Evolutionary conservation across 2,329 filamentous ascomycete genomes (phyloP).

Genomic region (Fusarium nisikadoi): DNA sequence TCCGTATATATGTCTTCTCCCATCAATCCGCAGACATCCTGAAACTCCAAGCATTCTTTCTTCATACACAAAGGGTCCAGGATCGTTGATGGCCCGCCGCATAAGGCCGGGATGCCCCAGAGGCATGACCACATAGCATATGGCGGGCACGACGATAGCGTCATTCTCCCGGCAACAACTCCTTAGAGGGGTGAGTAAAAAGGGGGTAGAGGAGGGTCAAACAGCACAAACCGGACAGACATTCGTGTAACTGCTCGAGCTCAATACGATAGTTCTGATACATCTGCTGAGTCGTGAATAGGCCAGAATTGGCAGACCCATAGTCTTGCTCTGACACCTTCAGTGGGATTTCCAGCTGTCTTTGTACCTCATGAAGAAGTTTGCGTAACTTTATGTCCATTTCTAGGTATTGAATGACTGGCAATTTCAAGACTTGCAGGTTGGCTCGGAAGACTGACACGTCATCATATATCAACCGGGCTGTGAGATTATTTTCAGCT

Average conservation of each 20-base stretch:
- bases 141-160: neutral
- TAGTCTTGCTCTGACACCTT: neutral
- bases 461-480: neutral
- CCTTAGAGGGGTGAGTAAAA: accelerated
- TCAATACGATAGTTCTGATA: accelerated
- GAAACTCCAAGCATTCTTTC: neutral
- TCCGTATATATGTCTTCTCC: accelerated
- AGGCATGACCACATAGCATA: neutral
- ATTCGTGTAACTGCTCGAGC: accelerated
- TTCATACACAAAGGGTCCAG: neutral
- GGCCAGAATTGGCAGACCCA: accelerated
- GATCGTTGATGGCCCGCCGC: accelerated
- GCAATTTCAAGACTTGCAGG: accelerated
- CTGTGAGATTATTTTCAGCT: neutral
- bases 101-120: neutral
- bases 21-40: neutral
- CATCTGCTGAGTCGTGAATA: accelerated
- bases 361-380: accelerated
- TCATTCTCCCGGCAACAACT: accelerated
- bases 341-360: accelerated
- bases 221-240: accelerated
- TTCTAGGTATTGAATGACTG: accelerated
- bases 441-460: accelerated
- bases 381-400: neutral
- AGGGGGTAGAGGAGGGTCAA: accelerated